Conservation (phyloP, 1,284 basidiomycete genomes). For the Inonotus hispidus region DNA sequence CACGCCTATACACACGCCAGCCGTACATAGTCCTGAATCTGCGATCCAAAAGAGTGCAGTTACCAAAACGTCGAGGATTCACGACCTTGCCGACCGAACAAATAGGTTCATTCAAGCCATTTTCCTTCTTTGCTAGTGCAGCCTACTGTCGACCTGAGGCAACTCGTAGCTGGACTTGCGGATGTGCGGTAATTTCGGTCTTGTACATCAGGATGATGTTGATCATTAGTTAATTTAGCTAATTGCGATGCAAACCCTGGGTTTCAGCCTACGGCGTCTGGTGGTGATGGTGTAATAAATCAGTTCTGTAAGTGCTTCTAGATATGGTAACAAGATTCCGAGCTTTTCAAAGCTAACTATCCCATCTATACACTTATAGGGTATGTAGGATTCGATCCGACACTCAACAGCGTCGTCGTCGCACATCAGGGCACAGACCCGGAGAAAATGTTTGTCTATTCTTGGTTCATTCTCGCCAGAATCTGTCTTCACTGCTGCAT, state of each 20-base stretch:
- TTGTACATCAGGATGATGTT: neutral
- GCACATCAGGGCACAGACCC: constrained; percentile 27
- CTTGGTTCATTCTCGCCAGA: neutral
- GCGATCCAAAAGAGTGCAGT: neutral
- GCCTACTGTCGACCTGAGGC: constrained; percentile 42
- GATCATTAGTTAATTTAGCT: constrained; percentile 19
- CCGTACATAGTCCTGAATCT: neutral
- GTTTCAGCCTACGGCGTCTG: constrained; percentile 20
- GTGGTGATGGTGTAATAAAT: constrained; percentile 23
- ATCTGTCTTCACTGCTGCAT: neutral
- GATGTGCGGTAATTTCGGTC: constrained; percentile 28
- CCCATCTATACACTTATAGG: constrained; percentile 18
- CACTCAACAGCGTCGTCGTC: constrained; percentile 24
- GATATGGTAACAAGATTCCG: neutral
- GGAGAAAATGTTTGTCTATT: constrained; percentile 11
- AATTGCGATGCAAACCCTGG: constrained; percentile 27
- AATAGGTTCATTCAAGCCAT: constrained; percentile 37
- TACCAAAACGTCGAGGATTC: constrained; percentile 17
- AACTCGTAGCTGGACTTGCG: constrained; percentile 41
- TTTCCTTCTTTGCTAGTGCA: constrained; percentile 45
- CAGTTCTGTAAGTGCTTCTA: constrained; percentile 25
- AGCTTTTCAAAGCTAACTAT: neutral
- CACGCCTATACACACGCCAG: neutral
- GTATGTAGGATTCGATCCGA: constrained; percentile 27
- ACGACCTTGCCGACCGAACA: constrained; percentile 32